Conservation (phyloP, 495 filamentous ascomycete species). For the Neurospora africana region DNA sequence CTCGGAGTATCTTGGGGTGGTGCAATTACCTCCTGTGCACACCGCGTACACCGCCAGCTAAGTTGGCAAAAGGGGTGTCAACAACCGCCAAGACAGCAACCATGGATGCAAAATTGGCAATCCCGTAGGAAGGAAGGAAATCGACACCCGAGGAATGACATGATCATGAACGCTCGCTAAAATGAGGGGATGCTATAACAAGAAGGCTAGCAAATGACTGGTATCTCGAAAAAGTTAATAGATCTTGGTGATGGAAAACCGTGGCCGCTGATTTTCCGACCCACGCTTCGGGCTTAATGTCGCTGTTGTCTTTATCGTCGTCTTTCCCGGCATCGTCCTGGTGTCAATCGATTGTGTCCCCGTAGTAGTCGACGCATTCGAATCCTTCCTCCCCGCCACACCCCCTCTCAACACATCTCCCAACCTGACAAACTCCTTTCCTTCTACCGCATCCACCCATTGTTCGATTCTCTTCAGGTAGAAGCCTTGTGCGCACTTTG, state of each 20-base stretch:
- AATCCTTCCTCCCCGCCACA: neutral
- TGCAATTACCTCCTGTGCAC: neutral
- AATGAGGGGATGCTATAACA: neutral
- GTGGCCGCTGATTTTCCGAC: neutral
- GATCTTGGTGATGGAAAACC: neutral
- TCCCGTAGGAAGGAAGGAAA: neutral
- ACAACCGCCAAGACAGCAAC: neutral
- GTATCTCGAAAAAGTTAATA: neutral
- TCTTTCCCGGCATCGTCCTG: neutral
- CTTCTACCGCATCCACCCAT: constrained; percentile 18
- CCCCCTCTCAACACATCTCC: constrained; percentile 19
- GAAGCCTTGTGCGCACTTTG: constrained; percentile 14
- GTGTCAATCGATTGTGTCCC: neutral
- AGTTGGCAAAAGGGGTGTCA: neutral
- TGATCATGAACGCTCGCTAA: neutral
- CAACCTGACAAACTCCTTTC: constrained; percentile 15
- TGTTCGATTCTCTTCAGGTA: constrained; percentile 20
- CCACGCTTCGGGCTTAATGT: neutral
- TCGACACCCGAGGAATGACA: neutral
- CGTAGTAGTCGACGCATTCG: neutral
- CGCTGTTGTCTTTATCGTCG: neutral
- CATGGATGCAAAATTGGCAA: neutral
- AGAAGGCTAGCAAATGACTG: neutral
- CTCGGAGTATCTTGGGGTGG: neutral
- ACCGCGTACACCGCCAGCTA: neutral